Evolutionary conservation across 768 basidiomycete species (phyloP).

Genomic region (Russula virescens): DNA sequence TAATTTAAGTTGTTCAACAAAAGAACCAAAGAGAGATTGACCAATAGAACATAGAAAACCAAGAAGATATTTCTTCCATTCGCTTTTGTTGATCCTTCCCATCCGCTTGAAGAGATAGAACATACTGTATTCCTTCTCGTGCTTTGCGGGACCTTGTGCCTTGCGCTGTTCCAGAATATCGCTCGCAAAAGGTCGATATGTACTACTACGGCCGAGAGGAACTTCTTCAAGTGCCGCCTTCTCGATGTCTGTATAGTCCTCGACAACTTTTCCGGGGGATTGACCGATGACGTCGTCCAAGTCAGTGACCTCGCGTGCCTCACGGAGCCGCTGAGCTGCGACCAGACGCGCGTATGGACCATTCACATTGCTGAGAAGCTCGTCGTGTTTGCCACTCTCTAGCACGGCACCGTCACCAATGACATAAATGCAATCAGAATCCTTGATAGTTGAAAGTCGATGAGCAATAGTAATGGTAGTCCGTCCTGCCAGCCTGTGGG

Average conservation of each 20-base stretch:
- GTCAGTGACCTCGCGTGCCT: constrained; percentile 30
- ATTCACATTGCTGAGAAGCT: constrained; percentile 37
- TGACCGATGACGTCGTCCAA: constrained; percentile 12
- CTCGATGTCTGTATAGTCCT: constrained; percentile 36
- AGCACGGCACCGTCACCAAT: constrained; percentile 41
- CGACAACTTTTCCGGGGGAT: constrained; percentile 3
- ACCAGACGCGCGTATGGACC: constrained; percentile 70
- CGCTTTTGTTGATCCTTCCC: constrained; percentile 52
- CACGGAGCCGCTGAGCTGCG: constrained; percentile 67
- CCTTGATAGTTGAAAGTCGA: constrained; percentile 35
- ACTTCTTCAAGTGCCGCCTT: constrained; percentile 51
- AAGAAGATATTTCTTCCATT: constrained; percentile 52
- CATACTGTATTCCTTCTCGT: constrained; percentile 38
- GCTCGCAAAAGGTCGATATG: constrained; percentile 58
- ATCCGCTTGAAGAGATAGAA: constrained; percentile 62
- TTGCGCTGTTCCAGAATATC: constrained; percentile 48
- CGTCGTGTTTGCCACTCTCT: constrained; percentile 41
- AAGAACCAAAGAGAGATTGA: background rate
- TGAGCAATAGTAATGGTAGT: constrained; percentile 34
- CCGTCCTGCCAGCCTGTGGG: constrained; percentile 19
- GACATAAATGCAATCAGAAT: constrained; percentile 39
- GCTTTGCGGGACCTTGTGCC: constrained; percentile 27
- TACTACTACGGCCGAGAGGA: constrained; percentile 46
- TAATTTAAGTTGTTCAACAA: background rate
- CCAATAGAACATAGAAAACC: constrained; percentile 47